Conservation (phyloP, 2,329 filamentous ascomycete genomes). For the Sporothrix protearum region DNA sequence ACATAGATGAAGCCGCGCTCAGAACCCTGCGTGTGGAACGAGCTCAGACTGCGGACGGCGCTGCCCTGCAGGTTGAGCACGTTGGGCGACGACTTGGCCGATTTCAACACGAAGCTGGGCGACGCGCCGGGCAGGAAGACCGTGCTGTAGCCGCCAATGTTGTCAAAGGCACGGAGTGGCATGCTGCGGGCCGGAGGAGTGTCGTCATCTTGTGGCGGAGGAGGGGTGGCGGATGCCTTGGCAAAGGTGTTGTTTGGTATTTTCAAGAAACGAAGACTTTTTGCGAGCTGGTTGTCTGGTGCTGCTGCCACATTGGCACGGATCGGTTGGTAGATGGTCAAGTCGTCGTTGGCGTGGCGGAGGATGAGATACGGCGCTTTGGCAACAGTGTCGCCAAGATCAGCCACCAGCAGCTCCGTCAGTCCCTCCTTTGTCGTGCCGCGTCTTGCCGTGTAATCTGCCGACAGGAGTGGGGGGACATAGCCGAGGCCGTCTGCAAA, state of each 20-base stretch:
- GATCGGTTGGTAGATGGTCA: slow-evolving; percentile 84
- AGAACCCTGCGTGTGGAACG: slow-evolving; percentile 73
- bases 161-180: slow-evolving; percentile 56
- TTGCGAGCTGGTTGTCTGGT: not conserved
- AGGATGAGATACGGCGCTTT: slow-evolving; percentile 76
- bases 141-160: slow-evolving; percentile 73
- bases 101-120: slow-evolving; percentile 78
- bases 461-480: slow-evolving; percentile 70
- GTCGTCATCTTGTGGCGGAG: slow-evolving; percentile 39
- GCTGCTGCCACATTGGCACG: slow-evolving; percentile 40
- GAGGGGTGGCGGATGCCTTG: slow-evolving; percentile 48
- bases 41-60: slow-evolving; percentile 66
- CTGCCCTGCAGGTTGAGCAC: slow-evolving; percentile 69
- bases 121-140: slow-evolving; percentile 80
- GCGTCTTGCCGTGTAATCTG: slow-evolving; percentile 66
- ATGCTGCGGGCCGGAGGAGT: slow-evolving; percentile 31
- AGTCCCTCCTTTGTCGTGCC: slow-evolving; percentile 69
- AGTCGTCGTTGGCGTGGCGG: slow-evolving; percentile 74
- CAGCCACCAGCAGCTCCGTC: slow-evolving; percentile 75
- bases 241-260: slow-evolving; percentile 49
- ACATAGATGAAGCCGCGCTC: slow-evolving; percentile 80
- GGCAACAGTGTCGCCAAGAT: slow-evolving; percentile 72
- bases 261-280: slow-evolving; percentile 19
- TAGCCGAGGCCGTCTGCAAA: slow-evolving; percentile 73
- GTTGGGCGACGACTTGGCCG: slow-evolving; percentile 70